Conservation (phyloP, 2,329 filamentous ascomycete genomes). For the Colletotrichum falcatum region DNA sequence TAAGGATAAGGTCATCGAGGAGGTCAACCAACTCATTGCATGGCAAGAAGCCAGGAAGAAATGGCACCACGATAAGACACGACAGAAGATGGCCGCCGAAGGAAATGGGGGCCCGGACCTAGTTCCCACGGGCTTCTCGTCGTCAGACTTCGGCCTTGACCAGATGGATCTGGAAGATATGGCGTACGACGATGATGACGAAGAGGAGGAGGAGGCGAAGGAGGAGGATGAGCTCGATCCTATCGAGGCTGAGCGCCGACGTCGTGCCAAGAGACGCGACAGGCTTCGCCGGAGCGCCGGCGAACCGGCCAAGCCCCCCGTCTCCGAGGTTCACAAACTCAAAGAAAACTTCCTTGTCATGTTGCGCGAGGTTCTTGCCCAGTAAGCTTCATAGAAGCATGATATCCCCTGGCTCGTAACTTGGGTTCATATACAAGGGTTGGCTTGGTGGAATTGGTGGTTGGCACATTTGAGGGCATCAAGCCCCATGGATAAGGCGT, state of each 20-base stretch:
- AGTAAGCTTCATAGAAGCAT: conserved; percentile 57
- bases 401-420: conserved; percentile 23
- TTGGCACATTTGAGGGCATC: conserved; percentile 26
- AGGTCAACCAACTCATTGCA: conserved; percentile 87
- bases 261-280: conserved; percentile 82
- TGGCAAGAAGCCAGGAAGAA: conserved; percentile 98
- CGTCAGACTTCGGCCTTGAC: conserved; percentile 90
- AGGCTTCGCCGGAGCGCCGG: conserved; percentile 83
- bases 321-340: conserved; percentile 84
- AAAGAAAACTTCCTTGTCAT: conserved; percentile 84
- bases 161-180: conserved; percentile 89
- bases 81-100: conserved; percentile 98
- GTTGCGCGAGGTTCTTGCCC: conserved; percentile 83
- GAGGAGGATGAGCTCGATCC: conserved; percentile 85
- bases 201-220: conserved; percentile 75
- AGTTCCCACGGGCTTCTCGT: conserved; percentile 74
- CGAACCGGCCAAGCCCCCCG: conserved; percentile 83
- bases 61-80: conserved; percentile 97
- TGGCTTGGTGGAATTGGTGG: conserved; percentile 23
- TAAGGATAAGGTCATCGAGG: conserved; percentile 76
- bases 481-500: conserved; percentile 31
- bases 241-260: conserved; percentile 85
- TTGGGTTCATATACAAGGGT: conserved; percentile 27
- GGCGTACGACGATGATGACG: conserved; percentile 78
- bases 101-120: conserved; percentile 63